Conservation (phyloP, 805 yeast genomes). For the Spathaspora arborariae region DNA sequence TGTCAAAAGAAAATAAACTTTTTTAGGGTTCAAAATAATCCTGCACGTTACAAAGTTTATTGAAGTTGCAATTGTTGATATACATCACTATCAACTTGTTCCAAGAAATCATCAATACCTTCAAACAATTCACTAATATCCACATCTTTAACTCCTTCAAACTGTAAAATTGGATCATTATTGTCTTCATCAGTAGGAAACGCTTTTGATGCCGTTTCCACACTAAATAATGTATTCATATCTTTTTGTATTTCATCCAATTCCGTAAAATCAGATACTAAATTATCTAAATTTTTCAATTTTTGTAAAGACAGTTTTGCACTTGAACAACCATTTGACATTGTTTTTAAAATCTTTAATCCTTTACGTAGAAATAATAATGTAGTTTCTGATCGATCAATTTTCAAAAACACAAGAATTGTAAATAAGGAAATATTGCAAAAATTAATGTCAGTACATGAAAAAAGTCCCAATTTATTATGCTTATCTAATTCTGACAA, state of each 20-base stretch:
- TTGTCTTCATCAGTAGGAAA: conserved; percentile 5
- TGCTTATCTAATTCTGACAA: conserved; percentile 11
- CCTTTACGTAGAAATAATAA: conserved; percentile 12
- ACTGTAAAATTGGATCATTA: conserved; percentile 2
- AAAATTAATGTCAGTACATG: conserved; percentile 14
- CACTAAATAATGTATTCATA: conserved; percentile 5
- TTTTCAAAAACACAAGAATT: conserved; percentile 10
- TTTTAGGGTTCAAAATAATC: too few relatives aligned
- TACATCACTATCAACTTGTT: conserved; percentile 5
- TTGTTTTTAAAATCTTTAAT: conserved; percentile 9
- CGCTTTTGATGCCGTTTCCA: conserved; percentile 5
- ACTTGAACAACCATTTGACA: conserved; percentile 13
- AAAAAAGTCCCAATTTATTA: conserved; percentile 12
- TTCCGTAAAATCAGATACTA: conserved; percentile 8
- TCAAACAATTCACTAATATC: conserved; percentile 4
- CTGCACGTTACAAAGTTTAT: neutral
- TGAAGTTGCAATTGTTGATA: conserved; percentile 2
- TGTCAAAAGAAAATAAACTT: neutral
- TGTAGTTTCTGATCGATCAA: conserved; percentile 13
- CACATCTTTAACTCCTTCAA: neutral
- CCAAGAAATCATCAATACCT: conserved; percentile 5
- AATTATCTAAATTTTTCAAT: conserved; percentile 7
- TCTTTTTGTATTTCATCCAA: conserved; percentile 7
- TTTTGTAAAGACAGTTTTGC: conserved; percentile 9
- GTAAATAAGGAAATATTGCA: conserved; percentile 13